phyloP scores from a whole-genome alignment of 2,329 filamentous ascomycete genomes.

The Simplicillium sp. region DNA sequence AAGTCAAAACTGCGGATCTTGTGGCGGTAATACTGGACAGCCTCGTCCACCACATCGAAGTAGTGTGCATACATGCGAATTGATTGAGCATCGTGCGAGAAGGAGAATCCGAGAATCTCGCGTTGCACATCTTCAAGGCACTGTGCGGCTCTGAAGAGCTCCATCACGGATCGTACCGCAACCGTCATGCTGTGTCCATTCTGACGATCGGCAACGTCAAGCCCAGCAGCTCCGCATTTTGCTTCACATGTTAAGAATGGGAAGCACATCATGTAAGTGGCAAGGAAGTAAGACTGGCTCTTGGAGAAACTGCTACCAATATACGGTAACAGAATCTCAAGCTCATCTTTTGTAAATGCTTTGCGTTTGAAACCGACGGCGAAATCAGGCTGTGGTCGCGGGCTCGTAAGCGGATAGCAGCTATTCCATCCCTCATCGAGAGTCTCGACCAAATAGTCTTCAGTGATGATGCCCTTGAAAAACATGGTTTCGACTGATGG shows the following conservation, averaged over 20 bases:
- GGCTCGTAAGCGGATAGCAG: no score
- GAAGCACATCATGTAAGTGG: conserved; percentile 34
- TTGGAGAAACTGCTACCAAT: conserved; percentile 17
- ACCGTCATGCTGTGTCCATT: conserved; percentile 16
- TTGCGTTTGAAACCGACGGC: conserved; percentile 25
- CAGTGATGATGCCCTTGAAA: no score
- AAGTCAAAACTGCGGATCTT: conserved; percentile 21
- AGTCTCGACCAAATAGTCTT: no score
- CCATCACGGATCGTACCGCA: conserved; percentile 21
- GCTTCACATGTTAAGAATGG: conserved; percentile 36
- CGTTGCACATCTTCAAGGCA: conserved; percentile 23
- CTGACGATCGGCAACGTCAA: conserved; percentile 23
- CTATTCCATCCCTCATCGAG: no score
- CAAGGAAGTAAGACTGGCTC: conserved; percentile 29
- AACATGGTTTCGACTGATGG: no score
- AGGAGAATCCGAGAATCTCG: conserved; percentile 28
- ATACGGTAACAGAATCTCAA: conserved; percentile 24
- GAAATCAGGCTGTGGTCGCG: conserved; percentile 32
- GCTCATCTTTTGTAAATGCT: conserved; percentile 28
- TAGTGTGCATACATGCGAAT: conserved; percentile 28
- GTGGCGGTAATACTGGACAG: conserved; percentile 22
- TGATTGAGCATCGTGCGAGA: conserved; percentile 20
- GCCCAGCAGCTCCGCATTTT: conserved; percentile 26
- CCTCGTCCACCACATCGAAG: conserved; percentile 17
- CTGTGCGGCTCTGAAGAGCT: conserved; percentile 23